A percentile compares a stretch with the other conserved stretches of the same genome.
These are phyloP conservation scores for Biscutella auriculata DNA, from an alignment of 441 rosid genomes.

Conservation along the genomic window DNA sequence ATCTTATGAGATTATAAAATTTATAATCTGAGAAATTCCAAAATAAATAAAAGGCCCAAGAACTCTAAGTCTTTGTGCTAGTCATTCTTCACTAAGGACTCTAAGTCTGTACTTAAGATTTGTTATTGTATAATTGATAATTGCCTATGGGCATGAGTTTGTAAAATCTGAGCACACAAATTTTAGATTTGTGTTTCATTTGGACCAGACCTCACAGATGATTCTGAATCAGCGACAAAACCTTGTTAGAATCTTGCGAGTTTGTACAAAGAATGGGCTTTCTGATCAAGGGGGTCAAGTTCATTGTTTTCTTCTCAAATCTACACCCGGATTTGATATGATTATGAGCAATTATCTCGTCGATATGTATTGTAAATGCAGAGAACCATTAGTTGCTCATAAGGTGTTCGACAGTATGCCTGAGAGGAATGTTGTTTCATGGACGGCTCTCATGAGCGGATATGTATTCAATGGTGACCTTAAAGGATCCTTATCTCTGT, in stretches of 20 bases:
- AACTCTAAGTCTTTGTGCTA: too few relatives aligned
- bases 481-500: slow-evolving; percentile 27
- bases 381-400: slow-evolving; percentile 30
- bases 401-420: slow-evolving; percentile 69
- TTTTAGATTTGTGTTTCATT: background rate
- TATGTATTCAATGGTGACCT: slow-evolving; percentile 37
- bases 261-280: slow-evolving; percentile 45
- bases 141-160: background rate
- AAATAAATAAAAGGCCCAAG: background rate
- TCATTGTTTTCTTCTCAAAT: slow-evolving; percentile 39
- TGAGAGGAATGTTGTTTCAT: slow-evolving; percentile 77
- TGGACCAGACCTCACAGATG: slow-evolving; percentile 7
- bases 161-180: background rate
- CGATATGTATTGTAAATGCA: slow-evolving; percentile 61
- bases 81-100: background rate
- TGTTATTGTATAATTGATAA: background rate
- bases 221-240: slow-evolving; percentile 36
- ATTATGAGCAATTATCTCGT: slow-evolving; percentile 51
- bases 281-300: slow-evolving; percentile 52
- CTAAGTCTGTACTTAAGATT: background rate
- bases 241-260: slow-evolving; percentile 39
- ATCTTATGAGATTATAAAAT: background rate
- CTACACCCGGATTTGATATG: slow-evolving; percentile 37
- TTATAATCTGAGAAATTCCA: background rate
- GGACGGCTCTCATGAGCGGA: slow-evolving; percentile 80